Evolutionary conservation across 495 filamentous ascomycete species (phyloP).

Genomic region (Immersiella caudata): DNA sequence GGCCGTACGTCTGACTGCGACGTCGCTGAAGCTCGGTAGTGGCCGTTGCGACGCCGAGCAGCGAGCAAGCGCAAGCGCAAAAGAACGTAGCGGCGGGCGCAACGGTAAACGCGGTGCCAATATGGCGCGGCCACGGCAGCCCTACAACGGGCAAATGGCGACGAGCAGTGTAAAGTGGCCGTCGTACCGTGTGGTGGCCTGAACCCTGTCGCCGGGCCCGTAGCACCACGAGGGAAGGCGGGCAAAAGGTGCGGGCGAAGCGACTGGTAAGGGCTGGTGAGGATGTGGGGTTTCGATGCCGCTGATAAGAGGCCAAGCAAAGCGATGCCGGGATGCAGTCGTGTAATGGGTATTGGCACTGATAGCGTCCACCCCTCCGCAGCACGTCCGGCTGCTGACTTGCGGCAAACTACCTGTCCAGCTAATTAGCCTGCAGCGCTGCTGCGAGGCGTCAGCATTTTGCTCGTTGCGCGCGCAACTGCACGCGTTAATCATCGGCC

Average conservation of each 20-base stretch:
- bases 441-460: background rate
- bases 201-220: constrained; percentile 1
- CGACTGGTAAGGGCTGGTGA: constrained; percentile 1
- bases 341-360: constrained; percentile 24
- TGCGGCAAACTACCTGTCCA: background rate
- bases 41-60: background rate
- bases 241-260: background rate
- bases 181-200: background rate
- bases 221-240: constrained; percentile 14
- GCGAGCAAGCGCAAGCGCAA: too few relatives aligned
- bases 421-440: background rate
- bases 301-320: constrained; percentile 19
- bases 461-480: background rate
- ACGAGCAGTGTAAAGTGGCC: background rate
- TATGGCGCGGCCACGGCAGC: background rate
- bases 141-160: constrained; percentile 8
- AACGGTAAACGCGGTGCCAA: background rate
- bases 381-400: background rate
- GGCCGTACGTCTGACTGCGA: background rate
- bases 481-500: background rate
- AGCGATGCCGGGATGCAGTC: constrained; percentile 17
- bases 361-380: constrained; percentile 7
- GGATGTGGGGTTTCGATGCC: constrained; percentile 9
- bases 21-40: background rate
- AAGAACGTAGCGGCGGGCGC: background rate